Evolutionary conservation across 306 rosid genomes (phyloP), one percentile per base, ranked within the genome.

Genomic region (Ormosia semicastrata): DNA sequence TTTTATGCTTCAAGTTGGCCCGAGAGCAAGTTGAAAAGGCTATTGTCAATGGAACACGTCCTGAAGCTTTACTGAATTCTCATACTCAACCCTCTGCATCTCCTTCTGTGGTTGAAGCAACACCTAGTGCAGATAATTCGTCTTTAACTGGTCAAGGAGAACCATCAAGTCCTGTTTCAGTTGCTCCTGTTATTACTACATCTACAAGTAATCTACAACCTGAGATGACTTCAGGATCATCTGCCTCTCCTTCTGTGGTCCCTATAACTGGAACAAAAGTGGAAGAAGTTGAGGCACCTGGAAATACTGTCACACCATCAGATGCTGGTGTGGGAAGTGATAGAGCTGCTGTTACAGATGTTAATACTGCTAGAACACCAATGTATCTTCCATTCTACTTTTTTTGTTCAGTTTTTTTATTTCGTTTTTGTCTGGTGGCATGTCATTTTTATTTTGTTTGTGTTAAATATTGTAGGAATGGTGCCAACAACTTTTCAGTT

Each of bases 1-100:
- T 64, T 65, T 67, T 76, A 73, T 76, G 68, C 63, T 52, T 86
- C 60, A 74, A 95, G 98, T 89, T 93, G 94, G 97, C 94, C 53
- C 97, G 95, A 32, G 92, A 90, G 78, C 92, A 88, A 89, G 88
- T 83, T 58, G 95, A 85, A 76, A 91, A 89, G 76, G 85, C 70
- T 56, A 73, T 87, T 82, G 81, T 86, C 63, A 79, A 83, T 75
- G 94, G 88, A 80, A 70, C 86, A 73, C 84, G 50, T 58, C 83
- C 75, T 46, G 88, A 86, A 44, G 57, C 82, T 56, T 15, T 56
- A 33, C 43, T 53, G 39, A 74, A 32, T 86, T 83, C 86, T 84
- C 87, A 58, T 63, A 77, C 82, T 80, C 86, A 82, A 82, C 82
- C 91, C 62, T 81, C 90, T 50, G 85, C 65, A 30, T 74, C 89